Evolutionary conservation across 2,329 filamentous ascomycete species (phyloP).

Genomic region (Ascochyta koolunga): DNA sequence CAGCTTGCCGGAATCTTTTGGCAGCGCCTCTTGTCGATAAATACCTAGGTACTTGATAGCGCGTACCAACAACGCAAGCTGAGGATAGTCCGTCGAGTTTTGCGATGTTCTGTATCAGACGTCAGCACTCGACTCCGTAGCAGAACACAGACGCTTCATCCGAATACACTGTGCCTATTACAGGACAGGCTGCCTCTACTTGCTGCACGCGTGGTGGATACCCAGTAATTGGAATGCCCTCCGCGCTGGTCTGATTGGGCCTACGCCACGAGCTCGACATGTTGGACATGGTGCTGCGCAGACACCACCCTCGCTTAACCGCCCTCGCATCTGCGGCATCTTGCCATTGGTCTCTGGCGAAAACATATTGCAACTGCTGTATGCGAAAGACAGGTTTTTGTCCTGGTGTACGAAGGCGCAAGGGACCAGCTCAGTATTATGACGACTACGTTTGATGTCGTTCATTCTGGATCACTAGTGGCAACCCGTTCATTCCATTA

Average conservation of each 20-base stretch:
- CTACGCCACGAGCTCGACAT: slow-evolving; percentile 30
- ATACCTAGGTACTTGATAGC: slow-evolving; percentile 67
- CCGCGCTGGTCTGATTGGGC: slow-evolving; percentile 28
- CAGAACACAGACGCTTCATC: slow-evolving; percentile 62
- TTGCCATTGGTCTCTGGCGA: slow-evolving; percentile 15
- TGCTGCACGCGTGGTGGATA: slow-evolving; percentile 38
- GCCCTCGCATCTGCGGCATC: slow-evolving; percentile 18
- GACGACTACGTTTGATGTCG: slow-evolving; percentile 1
- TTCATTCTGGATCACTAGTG: slow-evolving; percentile 4
- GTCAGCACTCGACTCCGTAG: slow-evolving; percentile 73
- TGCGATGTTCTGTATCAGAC: slow-evolving; percentile 64
- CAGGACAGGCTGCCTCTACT: slow-evolving; percentile 40
- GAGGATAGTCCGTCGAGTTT: slow-evolving; percentile 53
- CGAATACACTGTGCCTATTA: slow-evolving; percentile 51
- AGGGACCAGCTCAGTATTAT: background rate
- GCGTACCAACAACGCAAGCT: slow-evolving; percentile 58
- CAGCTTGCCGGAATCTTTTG: slow-evolving; percentile 46
- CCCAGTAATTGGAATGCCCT: slow-evolving; percentile 27
- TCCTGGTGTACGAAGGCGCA: background rate
- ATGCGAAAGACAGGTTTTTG: background rate
- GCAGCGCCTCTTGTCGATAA: slow-evolving; percentile 72
- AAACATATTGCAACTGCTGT: slow-evolving; percentile 1
- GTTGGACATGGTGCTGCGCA: slow-evolving; percentile 29
- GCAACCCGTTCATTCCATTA: background rate
- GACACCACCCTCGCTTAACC: slow-evolving; percentile 37